Conservation (phyloP, 2,329 filamentous ascomycete genomes). For the Purpureocillium takamizusanense region DNA sequence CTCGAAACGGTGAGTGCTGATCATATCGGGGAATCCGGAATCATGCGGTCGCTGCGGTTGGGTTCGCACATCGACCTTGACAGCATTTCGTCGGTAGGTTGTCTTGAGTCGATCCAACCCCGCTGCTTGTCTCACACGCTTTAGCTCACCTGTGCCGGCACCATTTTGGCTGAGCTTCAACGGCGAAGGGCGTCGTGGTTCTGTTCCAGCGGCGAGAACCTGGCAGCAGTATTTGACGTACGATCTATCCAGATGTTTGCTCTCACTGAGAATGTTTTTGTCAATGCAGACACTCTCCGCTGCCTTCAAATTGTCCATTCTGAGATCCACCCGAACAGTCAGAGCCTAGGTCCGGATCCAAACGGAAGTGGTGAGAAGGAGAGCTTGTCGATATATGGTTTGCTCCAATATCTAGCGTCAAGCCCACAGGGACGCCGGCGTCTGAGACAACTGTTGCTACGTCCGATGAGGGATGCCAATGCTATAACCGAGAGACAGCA, state of each 20-base stretch:
- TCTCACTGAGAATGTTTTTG: conserved; percentile 58
- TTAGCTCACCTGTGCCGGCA: conserved; percentile 75
- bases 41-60: conserved; percentile 55
- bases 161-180: conserved; percentile 70
- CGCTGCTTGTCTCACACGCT: no score
- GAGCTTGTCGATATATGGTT: conserved; percentile 71
- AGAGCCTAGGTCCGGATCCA: conserved; percentile 51
- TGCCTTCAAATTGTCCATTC: conserved; percentile 80
- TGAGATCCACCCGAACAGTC: conserved; percentile 74
- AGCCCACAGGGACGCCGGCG: conserved; percentile 70
- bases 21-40: not conserved
- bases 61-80: conserved; percentile 66
- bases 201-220: conserved; percentile 48
- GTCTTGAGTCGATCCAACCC: not conserved
- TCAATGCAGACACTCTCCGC: conserved; percentile 70
- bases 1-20: not conserved
- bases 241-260: conserved; percentile 65
- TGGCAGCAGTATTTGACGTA: conserved; percentile 45
- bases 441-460: conserved; percentile 73
- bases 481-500: conserved; percentile 64
- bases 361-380: conserved; percentile 59
- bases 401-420: conserved; percentile 66
- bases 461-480: conserved; percentile 60
- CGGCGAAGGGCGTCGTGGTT: conserved; percentile 49
- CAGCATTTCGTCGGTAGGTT: conserved; percentile 54